Conservation (phyloP, 257 asterid genomes). For the Lavandula angustifolia region DNA sequence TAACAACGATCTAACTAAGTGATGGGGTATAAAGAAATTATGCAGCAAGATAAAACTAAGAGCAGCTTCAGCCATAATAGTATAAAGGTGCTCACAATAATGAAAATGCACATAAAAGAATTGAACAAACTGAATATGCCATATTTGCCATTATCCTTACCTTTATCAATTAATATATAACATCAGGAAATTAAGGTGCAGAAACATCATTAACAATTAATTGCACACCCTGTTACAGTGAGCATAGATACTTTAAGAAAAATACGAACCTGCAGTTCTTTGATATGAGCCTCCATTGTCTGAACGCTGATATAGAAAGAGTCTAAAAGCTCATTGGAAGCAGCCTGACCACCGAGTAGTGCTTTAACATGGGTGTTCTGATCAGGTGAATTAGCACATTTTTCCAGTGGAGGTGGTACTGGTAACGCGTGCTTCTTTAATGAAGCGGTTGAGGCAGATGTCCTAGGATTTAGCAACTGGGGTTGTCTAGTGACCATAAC, state of each 20-base stretch:
- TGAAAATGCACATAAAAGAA: background rate
- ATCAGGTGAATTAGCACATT: constrained; percentile 51
- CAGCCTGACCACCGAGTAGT: constrained; percentile 41
- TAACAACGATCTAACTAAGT: background rate
- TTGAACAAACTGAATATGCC: background rate
- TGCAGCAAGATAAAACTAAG: constrained; percentile 3
- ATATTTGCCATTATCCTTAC: background rate
- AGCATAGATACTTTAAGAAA: no score
- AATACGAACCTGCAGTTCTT: constrained; percentile 69
- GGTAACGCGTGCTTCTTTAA: constrained; percentile 43
- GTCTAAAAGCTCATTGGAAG: constrained; percentile 42
- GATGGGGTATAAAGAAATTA: background rate
- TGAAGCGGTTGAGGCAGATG: constrained; percentile 43
- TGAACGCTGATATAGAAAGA: constrained; percentile 52
- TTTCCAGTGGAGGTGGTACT: constrained; percentile 72
- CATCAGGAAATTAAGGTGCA: background rate
- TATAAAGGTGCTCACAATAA: background rate
- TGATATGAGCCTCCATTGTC: constrained; percentile 71
- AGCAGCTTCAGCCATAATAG: background rate
- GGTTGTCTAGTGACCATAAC: constrained; percentile 63
- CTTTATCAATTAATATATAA: constrained; percentile 1
- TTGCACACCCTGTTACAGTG: background rate
- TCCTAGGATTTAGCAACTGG: constrained; percentile 41
- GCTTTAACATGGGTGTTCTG: constrained; percentile 49
- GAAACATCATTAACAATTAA: background rate